Base-by-base conservation (phyloP, 2,329 filamentous ascomycete species). In the Pseudogymnoascus sp. region DNA sequence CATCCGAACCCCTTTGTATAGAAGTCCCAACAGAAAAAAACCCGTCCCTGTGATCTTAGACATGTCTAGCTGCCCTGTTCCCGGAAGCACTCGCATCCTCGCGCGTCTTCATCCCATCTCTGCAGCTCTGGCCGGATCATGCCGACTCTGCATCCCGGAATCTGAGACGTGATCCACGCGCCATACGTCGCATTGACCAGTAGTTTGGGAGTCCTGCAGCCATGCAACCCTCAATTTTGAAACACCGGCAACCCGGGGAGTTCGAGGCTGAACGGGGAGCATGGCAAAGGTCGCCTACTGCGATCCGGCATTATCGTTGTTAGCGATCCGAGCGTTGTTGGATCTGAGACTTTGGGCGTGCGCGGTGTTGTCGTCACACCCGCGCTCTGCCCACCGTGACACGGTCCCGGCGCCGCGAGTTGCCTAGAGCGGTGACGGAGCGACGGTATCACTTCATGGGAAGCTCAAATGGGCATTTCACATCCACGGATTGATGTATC, bases 401-500 rank as follows among this genome's bases (percentile, higher is more conserved):
- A 28, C 43, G 2, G 43, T 50, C 24, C 43, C 43, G 14, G 2
- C 24, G 24, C 43, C 14, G 22, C 43, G 43, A 28, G 43, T 26
- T 50, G 22, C 43, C 43, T 28, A 50, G 43, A 50, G 12, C 24
- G 24, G 12, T 50, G 43, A 50, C 8, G 24, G 12, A 50, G 14
- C 22, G 22, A 50, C 24, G 43, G 43, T 50, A 28, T 50, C 43
- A 50, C 43, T 28, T 50, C 12, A n/a, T 46, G 41, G 43, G 43
- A 50, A 24, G 43, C 22, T 50, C 43, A 6, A 28, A 28, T n/a
- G 22, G 43, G 24, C 8, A 50, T 50, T 50, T 50, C 24, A 50
- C 24, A 50, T 26, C 28, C 5, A 24, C 14, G 24, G 24, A 50
- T 50, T 99, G 95, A 93, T 89, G 95, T 66, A 91, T 99, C 72